Conservation (phyloP, 495 filamentous ascomycete genomes). For the Lophiotrema nucula region DNA sequence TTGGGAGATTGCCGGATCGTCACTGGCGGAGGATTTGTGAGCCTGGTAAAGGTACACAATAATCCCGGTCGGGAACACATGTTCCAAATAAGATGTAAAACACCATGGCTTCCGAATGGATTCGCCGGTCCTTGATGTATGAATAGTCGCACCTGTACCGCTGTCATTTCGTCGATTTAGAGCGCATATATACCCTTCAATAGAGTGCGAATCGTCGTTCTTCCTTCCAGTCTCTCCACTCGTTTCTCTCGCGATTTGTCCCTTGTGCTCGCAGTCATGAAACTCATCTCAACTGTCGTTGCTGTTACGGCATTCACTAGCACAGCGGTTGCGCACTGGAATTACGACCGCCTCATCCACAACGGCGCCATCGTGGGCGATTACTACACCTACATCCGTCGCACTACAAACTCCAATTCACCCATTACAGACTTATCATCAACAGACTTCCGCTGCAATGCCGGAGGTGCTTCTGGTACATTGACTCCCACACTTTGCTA, state of each 20-base stretch:
- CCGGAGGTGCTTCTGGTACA: slow-evolving; percentile 5
- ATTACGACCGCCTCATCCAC: slow-evolving; percentile 8
- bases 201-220: no score
- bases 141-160: not conserved
- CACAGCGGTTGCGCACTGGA: slow-evolving; percentile 8
- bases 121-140: not conserved
- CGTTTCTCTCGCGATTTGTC: not conserved
- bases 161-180: not conserved
- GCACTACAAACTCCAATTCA: slow-evolving; percentile 15
- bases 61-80: not conserved
- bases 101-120: slow-evolving; percentile 4
- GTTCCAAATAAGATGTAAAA: slow-evolving; percentile 9
- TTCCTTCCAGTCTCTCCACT: not conserved
- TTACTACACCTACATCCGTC: slow-evolving; percentile 9
- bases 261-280: not conserved
- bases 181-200: no score
- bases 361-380: slow-evolving; percentile 7
- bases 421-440: slow-evolving; percentile 8
- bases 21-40: no score
- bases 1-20: no score
- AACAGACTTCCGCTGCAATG: slow-evolving; percentile 13
- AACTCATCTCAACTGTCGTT: not conserved
- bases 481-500: no score
- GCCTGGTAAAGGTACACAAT: no score
- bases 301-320: not conserved